phyloP scores from a whole-genome alignment of 2,329 filamentous ascomycete species.

The Colletotrichum sp. region DNA sequence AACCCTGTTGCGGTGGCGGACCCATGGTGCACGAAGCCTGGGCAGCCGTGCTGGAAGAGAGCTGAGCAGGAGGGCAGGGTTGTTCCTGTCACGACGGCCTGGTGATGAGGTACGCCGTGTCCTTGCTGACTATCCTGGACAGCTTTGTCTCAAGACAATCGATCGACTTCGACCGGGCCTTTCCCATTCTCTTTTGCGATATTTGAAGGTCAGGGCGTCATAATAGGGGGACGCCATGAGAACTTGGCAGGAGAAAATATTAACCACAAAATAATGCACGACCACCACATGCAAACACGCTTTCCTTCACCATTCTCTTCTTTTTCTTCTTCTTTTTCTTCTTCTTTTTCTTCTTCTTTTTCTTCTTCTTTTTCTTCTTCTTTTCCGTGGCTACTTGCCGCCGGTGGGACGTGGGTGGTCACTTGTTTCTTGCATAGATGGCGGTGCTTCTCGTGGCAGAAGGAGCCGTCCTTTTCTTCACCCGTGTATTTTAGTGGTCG shows the following conservation, averaged over 20 bases:
- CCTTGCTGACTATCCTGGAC: not conserved
- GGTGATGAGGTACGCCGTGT: not conserved
- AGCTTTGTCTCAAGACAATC: not conserved
- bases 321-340: not conserved
- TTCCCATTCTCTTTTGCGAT: not conserved
- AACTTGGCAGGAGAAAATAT: not conserved
- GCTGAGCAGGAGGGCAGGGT: not conserved
- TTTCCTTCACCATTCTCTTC: not conserved
- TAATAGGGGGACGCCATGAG: not conserved
- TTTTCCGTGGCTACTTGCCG: not conserved
- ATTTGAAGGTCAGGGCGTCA: not conserved
- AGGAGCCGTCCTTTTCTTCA: not conserved
- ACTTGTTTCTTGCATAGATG: not conserved
- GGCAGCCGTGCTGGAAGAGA: constrained; percentile 30
- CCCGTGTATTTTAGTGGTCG: not conserved
- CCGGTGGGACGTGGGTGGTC: not conserved
- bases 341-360: not conserved
- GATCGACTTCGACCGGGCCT: not conserved
- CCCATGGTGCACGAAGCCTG: constrained; percentile 23
- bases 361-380: not conserved
- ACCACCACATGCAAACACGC: not conserved
- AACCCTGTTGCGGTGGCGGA: constrained; percentile 17
- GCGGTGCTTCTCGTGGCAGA: not conserved
- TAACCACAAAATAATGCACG: not conserved
- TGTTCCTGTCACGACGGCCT: not conserved